Base-by-base conservation (phyloP, 805 yeast species). In the Maudiozyma pseudohumilis region DNA sequence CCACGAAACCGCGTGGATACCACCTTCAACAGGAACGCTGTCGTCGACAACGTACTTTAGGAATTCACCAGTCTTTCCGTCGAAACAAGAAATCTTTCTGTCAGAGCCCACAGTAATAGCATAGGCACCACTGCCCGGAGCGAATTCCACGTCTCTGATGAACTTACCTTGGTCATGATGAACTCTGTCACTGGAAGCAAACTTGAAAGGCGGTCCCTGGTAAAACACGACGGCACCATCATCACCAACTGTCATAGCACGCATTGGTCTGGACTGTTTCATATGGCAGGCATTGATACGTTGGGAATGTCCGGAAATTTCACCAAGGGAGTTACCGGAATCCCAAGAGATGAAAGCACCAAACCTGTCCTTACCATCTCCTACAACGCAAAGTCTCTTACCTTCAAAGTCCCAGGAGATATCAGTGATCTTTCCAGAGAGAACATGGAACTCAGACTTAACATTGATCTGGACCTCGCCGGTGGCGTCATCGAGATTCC, bases 241-340 rank as follows among this genome's bases (percentile, higher is more conserved):
- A 54, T 88, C 96, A 28, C 94, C 75, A 7, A 81, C 96, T 2
- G 97, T 87, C 5, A 82, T 94, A 0, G 95, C 95, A 40, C 95
- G 69, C 65, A 82, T 85, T 8, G 98, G 98, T 60, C 98, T 75
- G 45, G 72, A 74, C 16, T 88, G 86, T 53, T 81, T 80, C 46
- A 89, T 80, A 40, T 81, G 75, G 16, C 87, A 95, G 0, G 92
- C 85, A 53, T 83, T 86, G 53, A 89, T 75, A 33, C 73, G 75
- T 19, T 85, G 78, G 13, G 89, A 72, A 56, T 92, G 98, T 18
- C 98, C 98, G 34, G 87, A 77, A 50, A 89, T 80, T 55, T 92
- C 97, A 39, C 98, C 99, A 31, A 92, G 77, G n/a, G 96, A 76
- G 61, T 92, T 92, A 43, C 98, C 98, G 1, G 95, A 74, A 55